phyloP scores from a whole-genome alignment of 2,329 filamentous ascomycete genomes.

The Curvularia lunata region DNA sequence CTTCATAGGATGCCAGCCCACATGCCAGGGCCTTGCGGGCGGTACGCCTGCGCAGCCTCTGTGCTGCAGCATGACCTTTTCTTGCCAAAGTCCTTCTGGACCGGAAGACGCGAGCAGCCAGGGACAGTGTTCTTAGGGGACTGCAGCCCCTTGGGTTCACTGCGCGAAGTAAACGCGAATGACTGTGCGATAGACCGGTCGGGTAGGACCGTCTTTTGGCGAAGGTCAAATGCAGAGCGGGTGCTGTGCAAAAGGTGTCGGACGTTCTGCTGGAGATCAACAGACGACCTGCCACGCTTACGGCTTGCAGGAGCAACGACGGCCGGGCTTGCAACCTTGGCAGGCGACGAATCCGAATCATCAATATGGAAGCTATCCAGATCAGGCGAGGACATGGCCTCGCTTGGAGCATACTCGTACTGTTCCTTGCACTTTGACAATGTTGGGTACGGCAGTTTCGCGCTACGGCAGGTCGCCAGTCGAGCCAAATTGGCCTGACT shows the following conservation, averaged over 20 bases:
- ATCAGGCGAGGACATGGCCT: conserved; percentile 49
- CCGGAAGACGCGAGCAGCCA: conserved; percentile 51
- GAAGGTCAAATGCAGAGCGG: conserved; percentile 50
- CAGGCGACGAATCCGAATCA: conserved; percentile 42
- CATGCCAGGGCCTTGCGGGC: conserved; percentile 67
- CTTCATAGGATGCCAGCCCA: conserved; percentile 66
- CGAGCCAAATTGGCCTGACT: conserved; percentile 57
- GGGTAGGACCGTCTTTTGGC: conserved; percentile 42
- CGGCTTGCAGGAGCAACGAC: conserved; percentile 38
- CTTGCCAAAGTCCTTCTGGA: conserved; percentile 58
- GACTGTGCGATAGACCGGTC: conserved; percentile 47
- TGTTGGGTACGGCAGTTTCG: conserved; percentile 51
- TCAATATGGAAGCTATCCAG: conserved; percentile 60
- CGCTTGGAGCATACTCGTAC: conserved; percentile 43
- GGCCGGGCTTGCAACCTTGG: conserved; percentile 38
- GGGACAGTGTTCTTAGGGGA: conserved; percentile 48
- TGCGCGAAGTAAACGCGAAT: conserved; percentile 36
- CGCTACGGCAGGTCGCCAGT: conserved; percentile 60
- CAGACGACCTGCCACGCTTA: conserved; percentile 69
- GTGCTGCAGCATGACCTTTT: conserved; percentile 72
- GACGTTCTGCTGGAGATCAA: conserved; percentile 71
- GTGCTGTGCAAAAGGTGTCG: conserved; percentile 62
- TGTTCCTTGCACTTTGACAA: conserved; percentile 49
- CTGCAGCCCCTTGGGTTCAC: conserved; percentile 48
- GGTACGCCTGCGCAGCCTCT: conserved; percentile 60